Conservation (phyloP, 1,284 basidiomycete genomes). For the Sanghuangporus weigelae region DNA sequence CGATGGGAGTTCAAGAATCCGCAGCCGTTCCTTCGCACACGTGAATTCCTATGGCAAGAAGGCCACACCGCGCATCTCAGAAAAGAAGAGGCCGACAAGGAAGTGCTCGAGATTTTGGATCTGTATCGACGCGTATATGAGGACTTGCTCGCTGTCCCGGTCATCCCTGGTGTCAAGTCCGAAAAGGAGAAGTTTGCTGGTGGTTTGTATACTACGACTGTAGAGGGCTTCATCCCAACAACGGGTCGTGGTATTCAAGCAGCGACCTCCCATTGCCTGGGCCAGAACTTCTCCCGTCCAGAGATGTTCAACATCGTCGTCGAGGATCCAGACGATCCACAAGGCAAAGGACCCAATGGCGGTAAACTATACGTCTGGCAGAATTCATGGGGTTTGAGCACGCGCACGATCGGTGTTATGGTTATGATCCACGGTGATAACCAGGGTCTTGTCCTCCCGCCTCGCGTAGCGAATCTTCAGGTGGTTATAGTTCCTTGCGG, state of each 20-base stretch:
- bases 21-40: conserved; percentile 97
- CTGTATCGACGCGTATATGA: conserved; percentile 97
- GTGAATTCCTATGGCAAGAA: conserved; percentile 99
- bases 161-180: conserved; percentile 95
- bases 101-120: conserved; percentile 93
- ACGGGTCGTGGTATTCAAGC: conserved; percentile 97
- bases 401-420: conserved; percentile 97
- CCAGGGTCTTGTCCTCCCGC: conserved; percentile 93
- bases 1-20: conserved; percentile 99
- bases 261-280: conserved; percentile 96
- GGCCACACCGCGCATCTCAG: conserved; percentile 95
- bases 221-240: conserved; percentile 97
- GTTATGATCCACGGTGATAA: conserved; percentile 99
- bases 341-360: conserved; percentile 41
- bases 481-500: conserved; percentile 93
- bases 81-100: conserved; percentile 84
- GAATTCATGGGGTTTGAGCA: conserved; percentile 98
- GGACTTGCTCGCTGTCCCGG: conserved; percentile 95
- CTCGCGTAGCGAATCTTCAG: conserved; percentile 90
- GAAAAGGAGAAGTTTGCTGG: conserved; percentile 99
- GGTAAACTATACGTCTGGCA: conserved; percentile 87
- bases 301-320: conserved; percentile 99
- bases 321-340: conserved; percentile 82
- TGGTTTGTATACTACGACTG: conserved; percentile 95
- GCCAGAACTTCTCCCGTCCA: conserved; percentile 95